Conservation (phyloP, 2,329 filamentous ascomycete genomes). For the Ophiostoma piceae region DNA sequence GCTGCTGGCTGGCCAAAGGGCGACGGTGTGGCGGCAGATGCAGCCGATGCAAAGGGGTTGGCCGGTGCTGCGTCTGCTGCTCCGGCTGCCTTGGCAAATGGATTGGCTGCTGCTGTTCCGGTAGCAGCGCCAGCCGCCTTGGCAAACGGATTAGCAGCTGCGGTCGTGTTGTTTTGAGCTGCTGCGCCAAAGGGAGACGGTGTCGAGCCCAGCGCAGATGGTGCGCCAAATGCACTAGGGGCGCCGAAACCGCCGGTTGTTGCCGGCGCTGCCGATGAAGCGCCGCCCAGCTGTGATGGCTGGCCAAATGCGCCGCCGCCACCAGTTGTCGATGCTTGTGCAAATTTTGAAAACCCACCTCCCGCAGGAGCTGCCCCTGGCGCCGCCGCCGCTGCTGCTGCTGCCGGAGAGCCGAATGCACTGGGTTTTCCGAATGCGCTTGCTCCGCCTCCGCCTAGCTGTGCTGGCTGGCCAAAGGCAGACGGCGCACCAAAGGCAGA, state of each 20-base stretch:
- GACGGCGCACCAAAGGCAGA: conserved; percentile 21
- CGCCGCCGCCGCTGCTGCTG: conserved; percentile 26
- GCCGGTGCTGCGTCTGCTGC: background rate
- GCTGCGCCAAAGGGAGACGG: conserved; percentile 33
- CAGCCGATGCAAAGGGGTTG: conserved; percentile 15
- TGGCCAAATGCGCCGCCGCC: conserved; percentile 34
- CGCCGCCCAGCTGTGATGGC: conserved; percentile 30
- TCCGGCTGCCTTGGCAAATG: conserved; percentile 3
- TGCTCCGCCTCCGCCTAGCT: conserved; percentile 28
- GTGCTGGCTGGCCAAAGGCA: conserved; percentile 29
- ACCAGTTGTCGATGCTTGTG: conserved; percentile 28
- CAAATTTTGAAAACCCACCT: conserved; percentile 32
- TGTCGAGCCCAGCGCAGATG: conserved; percentile 33
- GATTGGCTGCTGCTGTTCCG: background rate
- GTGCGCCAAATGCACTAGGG: conserved; percentile 30
- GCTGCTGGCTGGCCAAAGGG: conserved; percentile 23
- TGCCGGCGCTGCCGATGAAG: background rate
- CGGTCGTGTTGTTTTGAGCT: conserved; percentile 20
- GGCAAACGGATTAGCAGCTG: conserved; percentile 35
- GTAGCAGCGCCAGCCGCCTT: conserved; percentile 10
- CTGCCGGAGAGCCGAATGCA: conserved; percentile 33
- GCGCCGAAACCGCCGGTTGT: conserved; percentile 11
- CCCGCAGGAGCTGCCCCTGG: conserved; percentile 27
- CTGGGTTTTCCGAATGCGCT: conserved; percentile 30
- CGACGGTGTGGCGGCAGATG: conserved; percentile 17